These are phyloP conservation scores for Chaetomium cochliodes DNA, from an alignment of 495 filamentous ascomycete genomes.

Conservation along the genomic window DNA sequence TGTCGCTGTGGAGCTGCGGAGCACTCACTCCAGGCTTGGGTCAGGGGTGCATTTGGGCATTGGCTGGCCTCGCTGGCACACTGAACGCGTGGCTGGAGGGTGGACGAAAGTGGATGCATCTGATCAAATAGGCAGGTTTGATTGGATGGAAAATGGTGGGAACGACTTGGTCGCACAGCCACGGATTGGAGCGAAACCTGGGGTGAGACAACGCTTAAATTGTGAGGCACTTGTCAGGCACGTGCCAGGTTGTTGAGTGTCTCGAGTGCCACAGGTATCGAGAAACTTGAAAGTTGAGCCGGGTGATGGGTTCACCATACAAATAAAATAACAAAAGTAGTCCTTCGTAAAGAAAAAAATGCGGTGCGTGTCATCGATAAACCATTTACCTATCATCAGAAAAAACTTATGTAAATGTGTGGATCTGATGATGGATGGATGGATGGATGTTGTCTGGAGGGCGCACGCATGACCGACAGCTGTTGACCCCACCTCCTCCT, in stretches of 20 bases:
- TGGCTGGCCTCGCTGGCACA: no score
- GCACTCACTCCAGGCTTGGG: background rate
- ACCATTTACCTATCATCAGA: no score
- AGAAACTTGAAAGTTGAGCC: no score
- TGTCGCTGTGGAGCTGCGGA: slow-evolving; percentile 27
- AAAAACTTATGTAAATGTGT: background rate
- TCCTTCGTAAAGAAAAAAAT: no score
- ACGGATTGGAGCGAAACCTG: slow-evolving; percentile 1
- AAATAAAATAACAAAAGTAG: no score
- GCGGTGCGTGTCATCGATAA: no score
- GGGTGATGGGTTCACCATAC: no score
- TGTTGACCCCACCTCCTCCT: background rate
- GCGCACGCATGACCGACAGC: background rate
- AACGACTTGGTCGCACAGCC: background rate
- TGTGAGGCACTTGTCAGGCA: no score
- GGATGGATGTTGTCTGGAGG: background rate
- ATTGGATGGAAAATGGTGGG: slow-evolving; percentile 6
- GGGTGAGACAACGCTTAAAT: background rate
- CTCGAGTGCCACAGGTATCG: no score
- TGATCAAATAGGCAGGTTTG: background rate
- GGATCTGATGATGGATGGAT: no score
- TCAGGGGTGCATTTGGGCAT: slow-evolving; percentile 2
- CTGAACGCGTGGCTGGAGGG: background rate
- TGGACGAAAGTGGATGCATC: background rate
- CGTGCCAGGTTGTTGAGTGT: background rate